Conservation (phyloP, 345 rosid species). For the Acer negundo region DNA sequence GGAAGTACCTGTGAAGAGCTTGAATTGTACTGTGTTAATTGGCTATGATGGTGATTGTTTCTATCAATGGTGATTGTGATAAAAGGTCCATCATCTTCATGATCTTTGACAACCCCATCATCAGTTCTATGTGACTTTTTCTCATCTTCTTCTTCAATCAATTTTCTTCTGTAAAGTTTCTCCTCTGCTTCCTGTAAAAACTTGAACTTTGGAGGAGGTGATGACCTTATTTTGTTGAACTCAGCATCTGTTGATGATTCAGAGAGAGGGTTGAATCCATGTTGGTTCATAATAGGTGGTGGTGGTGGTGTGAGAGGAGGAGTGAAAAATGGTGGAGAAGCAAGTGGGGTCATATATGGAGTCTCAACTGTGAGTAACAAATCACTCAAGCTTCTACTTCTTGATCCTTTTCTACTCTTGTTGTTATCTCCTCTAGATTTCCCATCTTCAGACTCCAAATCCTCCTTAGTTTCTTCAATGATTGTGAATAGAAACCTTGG, state of each 20-base stretch:
- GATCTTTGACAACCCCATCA: conserved; percentile 25
- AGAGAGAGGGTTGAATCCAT: conserved; percentile 50
- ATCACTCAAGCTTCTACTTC: conserved; percentile 72
- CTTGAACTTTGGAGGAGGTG: conserved; percentile 91
- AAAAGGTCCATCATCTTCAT: conserved; percentile 54
- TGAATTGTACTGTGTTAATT: conserved; percentile 27
- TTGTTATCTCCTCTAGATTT: conserved; percentile 51
- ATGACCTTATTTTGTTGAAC: conserved; percentile 65
- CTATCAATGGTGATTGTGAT: conserved; percentile 55
- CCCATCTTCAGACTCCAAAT: conserved; percentile 80
- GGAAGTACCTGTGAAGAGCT: conserved; percentile 46
- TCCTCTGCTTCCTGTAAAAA: conserved; percentile 96
- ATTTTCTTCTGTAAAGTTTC: conserved; percentile 52
- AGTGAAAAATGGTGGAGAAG: conserved; percentile 88
- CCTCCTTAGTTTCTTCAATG: conserved; percentile 85
- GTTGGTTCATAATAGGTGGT: conserved; percentile 8
- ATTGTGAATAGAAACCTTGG: conserved; percentile 88
- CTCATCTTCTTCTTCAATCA: conserved; percentile 40
- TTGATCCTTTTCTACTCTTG: conserved; percentile 34
- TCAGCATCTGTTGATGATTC: conserved; percentile 79
- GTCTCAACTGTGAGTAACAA: conserved; percentile 69
- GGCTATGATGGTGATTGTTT: conserved; percentile 26
- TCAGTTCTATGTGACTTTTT: conserved; percentile 9
- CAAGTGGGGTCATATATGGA: conserved; percentile 84
- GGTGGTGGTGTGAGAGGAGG: conserved; percentile 84